Percentiles rank a stretch among this genome's conserved stretches.
Conservation (phyloP, 2,329 filamentous ascomycete species). For the Calonectria pseudoreteaudii region DNA sequence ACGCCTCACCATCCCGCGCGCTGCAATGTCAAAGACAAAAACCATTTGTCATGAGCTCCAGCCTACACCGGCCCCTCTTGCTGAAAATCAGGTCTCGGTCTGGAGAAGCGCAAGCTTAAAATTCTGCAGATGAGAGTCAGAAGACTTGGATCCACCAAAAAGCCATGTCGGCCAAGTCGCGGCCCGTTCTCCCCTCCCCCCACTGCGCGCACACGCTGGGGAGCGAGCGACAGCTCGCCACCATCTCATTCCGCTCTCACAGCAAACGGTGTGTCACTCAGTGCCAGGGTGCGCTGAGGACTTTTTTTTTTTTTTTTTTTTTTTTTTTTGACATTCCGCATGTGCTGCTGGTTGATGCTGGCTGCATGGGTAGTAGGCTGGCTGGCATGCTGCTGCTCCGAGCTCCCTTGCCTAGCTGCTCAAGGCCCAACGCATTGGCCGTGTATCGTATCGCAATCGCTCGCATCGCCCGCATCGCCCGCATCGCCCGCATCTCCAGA, state of each 20-base stretch:
- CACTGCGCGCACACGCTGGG: not conserved
- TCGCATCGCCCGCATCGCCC: not conserved
- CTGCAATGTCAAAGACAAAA: not conserved
- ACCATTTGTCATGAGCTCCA: conserved; percentile 25
- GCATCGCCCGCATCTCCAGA: not conserved
- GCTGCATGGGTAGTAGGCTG: not conserved
- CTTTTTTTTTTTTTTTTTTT: no score
- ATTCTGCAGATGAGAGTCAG: conserved; percentile 3
- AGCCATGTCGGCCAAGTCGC: conserved; percentile 9
- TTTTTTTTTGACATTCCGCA: not conserved
- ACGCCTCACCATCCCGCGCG: not conserved
- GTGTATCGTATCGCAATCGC: not conserved
- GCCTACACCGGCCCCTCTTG: conserved; percentile 20
- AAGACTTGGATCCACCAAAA: conserved; percentile 12
- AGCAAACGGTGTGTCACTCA: not conserved
- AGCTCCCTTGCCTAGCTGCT: not conserved
- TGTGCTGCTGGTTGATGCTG: not conserved
- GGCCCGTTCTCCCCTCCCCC: conserved; percentile 11
- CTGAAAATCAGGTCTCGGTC: conserved; percentile 36
- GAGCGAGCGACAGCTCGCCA: conserved; percentile 5
- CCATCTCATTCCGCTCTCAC: not conserved
- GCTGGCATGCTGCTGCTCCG: not conserved
- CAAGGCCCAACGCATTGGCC: not conserved
- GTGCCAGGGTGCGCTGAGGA: not conserved
- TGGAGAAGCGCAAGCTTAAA: conserved; percentile 34